Percentiles rank a stretch among this genome's conserved stretches.
Evolutionary conservation across 1,139 yeast genomes (phyloP).

Genomic region (Suhomyces maxii): DNA sequence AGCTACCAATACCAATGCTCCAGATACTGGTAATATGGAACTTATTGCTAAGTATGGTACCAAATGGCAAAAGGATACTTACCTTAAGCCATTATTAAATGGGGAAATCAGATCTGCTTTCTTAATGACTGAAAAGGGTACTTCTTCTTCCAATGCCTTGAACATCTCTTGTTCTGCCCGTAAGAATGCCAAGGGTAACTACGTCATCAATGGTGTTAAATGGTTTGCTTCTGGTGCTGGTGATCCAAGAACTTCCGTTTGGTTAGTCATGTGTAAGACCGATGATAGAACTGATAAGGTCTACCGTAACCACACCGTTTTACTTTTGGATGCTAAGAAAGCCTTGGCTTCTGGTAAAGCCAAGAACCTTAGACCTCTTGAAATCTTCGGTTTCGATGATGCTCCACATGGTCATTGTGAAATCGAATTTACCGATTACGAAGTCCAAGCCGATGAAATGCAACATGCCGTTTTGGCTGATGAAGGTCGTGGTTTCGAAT

Average conservation of each 20-base stretch:
- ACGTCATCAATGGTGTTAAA: constrained; percentile 63
- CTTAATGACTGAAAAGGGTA: constrained; percentile 69
- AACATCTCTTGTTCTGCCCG: constrained; percentile 56
- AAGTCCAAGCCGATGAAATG: constrained; percentile 45
- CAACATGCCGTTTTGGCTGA: constrained; percentile 43
- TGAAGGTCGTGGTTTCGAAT: constrained; percentile 64
- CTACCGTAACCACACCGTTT: constrained; percentile 60
- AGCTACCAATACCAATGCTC: constrained; percentile 65
- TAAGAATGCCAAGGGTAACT: constrained; percentile 46
- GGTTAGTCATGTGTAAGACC: constrained; percentile 72
- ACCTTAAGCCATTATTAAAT: constrained; percentile 56
- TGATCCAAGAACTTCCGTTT: constrained; percentile 61
- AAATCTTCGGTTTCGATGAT: constrained; percentile 65
- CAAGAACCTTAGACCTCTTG: constrained; percentile 52
- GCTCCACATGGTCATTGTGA: constrained; percentile 79
- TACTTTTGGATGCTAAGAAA: constrained; percentile 55
- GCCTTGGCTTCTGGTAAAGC: constrained; percentile 56
- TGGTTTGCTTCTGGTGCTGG: constrained; percentile 83
- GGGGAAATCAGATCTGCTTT: constrained; percentile 69
- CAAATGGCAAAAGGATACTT: constrained; percentile 50
- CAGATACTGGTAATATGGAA: constrained; percentile 80
- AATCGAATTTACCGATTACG: constrained; percentile 53
- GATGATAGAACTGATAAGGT: constrained; percentile 28
- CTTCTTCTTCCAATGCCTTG: constrained; percentile 67
- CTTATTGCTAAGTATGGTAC: constrained; percentile 62